Evolutionary conservation across 2,329 filamentous ascomycete species (phyloP).

Genomic region (Aphanoascus verrucosus): DNA sequence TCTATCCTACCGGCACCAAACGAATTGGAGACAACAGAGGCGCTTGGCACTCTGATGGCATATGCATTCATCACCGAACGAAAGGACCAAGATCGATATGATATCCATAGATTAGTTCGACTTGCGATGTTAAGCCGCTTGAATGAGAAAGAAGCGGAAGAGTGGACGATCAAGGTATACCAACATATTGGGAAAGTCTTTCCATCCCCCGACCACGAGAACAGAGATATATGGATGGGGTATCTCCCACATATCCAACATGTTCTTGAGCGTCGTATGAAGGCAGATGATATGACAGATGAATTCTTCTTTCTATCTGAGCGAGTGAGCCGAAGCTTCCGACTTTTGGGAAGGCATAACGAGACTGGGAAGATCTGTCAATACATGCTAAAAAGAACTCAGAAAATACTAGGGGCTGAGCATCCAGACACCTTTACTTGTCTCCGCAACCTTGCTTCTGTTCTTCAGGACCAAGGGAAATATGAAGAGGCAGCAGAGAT

Average conservation of each 20-base stretch:
- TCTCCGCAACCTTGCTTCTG: no score
- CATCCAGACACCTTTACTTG: no score
- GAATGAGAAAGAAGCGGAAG: not conserved
- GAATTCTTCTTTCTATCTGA: no score
- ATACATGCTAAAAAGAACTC: not conserved
- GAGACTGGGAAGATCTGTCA: no score
- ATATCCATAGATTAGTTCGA: not conserved
- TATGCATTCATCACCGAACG: not conserved
- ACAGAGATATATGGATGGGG: not conserved
- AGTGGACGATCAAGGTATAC: not conserved
- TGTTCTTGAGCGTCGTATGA: not conserved
- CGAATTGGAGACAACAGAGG: not conserved
- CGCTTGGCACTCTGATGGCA: not conserved
- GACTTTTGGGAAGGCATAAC: no score
- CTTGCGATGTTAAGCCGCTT: not conserved
- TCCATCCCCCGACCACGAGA: not conserved
- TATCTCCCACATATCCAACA: not conserved
- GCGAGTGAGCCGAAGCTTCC: no score
- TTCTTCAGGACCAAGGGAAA: no score
- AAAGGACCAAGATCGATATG: not conserved
- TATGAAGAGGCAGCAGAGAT: no score
- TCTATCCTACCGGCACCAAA: not conserved
- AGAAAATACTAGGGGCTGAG: no score
- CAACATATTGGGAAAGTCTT: not conserved
- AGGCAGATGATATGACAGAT: not conserved